Conservation (phyloP, 75 land plant genomes). For the Sequoiadendron giganteum region DNA sequence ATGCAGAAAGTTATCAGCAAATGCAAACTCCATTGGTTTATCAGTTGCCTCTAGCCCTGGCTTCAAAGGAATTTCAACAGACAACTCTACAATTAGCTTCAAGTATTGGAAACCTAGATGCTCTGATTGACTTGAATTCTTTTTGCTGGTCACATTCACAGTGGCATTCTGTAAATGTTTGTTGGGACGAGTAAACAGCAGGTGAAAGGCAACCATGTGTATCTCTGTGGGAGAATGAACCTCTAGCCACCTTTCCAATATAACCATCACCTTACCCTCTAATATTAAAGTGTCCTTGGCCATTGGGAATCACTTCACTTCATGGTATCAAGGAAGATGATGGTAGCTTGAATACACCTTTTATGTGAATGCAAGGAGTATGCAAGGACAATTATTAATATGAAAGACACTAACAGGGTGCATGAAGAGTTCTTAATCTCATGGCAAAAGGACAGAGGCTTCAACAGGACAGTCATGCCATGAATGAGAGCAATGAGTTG, state of each 20-base stretch:
- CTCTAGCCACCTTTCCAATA: constrained; percentile 67
- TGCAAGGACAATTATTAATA: too few species aligned
- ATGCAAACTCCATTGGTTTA: constrained; percentile 67
- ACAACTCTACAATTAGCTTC: constrained; percentile 55
- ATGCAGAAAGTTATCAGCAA: constrained; percentile 74
- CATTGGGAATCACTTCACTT: constrained; percentile 20
- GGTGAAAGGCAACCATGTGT: constrained; percentile 70
- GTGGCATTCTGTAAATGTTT: too few species aligned
- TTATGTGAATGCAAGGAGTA: constrained; percentile 75
- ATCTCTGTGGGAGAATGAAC: constrained; percentile 80
- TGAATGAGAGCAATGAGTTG: too few species aligned
- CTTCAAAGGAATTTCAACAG: constrained; percentile 59
- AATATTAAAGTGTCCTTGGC: constrained; percentile 63
- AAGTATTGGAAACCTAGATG: constrained; percentile 49
- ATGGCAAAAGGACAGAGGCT: too few species aligned
- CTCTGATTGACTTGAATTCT: constrained; percentile 66
- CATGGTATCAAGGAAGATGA: constrained; percentile 59
- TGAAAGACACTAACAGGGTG: too few species aligned
- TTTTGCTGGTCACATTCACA: too few species aligned
- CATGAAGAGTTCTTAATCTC: too few species aligned
- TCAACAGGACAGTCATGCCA: too few species aligned
- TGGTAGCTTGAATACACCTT: constrained; percentile 61
- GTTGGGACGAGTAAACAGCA: constrained; percentile 82
- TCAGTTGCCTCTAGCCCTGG: constrained; percentile 42
- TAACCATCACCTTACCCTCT: constrained; percentile 61